Base-by-base conservation (phyloP, 78 protist species). In the Guillardia theta region DNA sequence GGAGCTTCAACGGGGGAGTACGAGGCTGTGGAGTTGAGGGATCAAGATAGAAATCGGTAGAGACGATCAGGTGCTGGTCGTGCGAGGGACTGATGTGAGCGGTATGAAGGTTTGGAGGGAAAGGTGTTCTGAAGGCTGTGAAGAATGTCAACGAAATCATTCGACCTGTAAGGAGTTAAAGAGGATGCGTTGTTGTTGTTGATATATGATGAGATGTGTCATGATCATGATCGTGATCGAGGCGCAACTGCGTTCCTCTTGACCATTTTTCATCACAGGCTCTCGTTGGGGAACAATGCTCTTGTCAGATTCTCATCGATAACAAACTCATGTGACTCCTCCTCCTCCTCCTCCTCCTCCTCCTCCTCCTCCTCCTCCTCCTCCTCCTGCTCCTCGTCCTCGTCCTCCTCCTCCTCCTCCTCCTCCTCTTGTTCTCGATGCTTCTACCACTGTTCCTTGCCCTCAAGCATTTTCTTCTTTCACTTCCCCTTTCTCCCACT, bases 1-100 rank as follows among this genome's bases (percentile, higher is more conserved):
- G 99, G 99, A 46, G 99, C 99, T 19, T 99, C 99, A 30, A 99
- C 99, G 0, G 99, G 99, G 90, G 48, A 93, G 77, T 95, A 99
- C 92, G 99, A 99, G 97, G 99, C 99, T n/a, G 94, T 93, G 80
- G 99, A 99, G 97, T 97, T 98, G 37, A 58, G 70, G 70, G 21
- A 15, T 6, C n/a, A n/a, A n/a, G n/a, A n/a, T n/a, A n/a, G n/a
- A n/a, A n/a, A n/a, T n/a, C n/a, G n/a, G n/a, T n/a, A n/a, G n/a
- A n/a, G n/a, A n/a, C n/a, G n/a, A n/a, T n/a, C n/a, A n/a, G n/a
- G 0, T 41, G 92, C 47, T 47, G 21, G 70, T 58, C 70, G 39
- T 58, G 70, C 27, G 21, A 3, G 2, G 39, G 76, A 12, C 50
- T 19, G 4, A 5, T 36, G 19, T 12, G 43, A n/a, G 12, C 37